phyloP scores from a whole-genome alignment of 306 rosid genomes.

The Ammopiptanthus mongolicus region DNA sequence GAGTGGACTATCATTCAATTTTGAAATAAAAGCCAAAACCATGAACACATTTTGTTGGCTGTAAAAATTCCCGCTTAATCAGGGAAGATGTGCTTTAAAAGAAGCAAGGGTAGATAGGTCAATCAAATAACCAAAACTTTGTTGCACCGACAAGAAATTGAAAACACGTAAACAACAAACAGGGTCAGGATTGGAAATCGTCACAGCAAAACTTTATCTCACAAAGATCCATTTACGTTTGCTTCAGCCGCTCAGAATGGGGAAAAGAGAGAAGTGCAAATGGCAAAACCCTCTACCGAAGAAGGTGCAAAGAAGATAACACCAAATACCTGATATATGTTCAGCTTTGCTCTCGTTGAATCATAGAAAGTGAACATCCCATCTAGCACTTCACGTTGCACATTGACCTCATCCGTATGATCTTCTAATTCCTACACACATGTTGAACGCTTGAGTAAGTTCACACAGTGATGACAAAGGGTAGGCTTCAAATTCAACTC shows the following conservation, averaged over 20 bases:
- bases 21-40: not conserved
- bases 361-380: conserved; percentile 89
- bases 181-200: not conserved
- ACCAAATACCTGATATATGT: conserved; percentile 77
- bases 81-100: not conserved
- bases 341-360: conserved; percentile 55
- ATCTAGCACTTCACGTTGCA: conserved; percentile 82
- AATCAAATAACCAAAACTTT: conserved; percentile 4
- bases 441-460: conserved; percentile 14
- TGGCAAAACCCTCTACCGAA: not conserved
- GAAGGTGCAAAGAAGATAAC: not conserved
- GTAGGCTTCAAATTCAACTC: not conserved
- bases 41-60: not conserved
- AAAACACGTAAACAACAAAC: not conserved
- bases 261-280: not conserved
- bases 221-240: conserved; percentile 11
- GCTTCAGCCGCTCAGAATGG: not conserved
- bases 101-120: not conserved
- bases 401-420: conserved; percentile 68
- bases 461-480: not conserved
- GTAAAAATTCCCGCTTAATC: not conserved
- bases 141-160: not conserved
- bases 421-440: conserved; percentile 78
- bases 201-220: not conserved
- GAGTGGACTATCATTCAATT: not conserved